Base-by-base conservation (phyloP, 148 eudicot species). In the Gaultheria prostrata region DNA sequence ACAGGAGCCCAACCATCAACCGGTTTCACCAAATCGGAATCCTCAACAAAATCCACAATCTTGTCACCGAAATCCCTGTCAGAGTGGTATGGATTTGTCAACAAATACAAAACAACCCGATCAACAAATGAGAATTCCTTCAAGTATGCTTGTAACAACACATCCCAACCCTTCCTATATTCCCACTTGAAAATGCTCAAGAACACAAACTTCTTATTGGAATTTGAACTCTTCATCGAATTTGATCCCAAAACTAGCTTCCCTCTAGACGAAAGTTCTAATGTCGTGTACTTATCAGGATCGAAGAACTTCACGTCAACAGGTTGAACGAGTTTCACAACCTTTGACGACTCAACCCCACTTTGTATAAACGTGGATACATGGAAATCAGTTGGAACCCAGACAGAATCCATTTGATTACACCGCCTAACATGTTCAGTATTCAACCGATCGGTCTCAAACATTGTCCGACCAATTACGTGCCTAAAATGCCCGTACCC, bases 171-270 rank as follows among this genome's bases (percentile, higher is more conserved):
- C 83, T 94, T 94, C 79, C 94, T 87, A 77, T 91, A 89, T 83
- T 94, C 97, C 97, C 97, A 94, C 85, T 94, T 94, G 82, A 94
- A 94, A 8, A 94, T 78, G 78, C 95, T 93, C 89, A 92, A 86
- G 88, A 90, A 94, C n/a, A 84, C 84, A 63, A 89, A 90, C 77
- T 82, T 79, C 2, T 50, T 50, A 59, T 78, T 51, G 24, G 4
- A 24, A 59, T 61, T 76, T 17, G 76, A 53, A 13, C 35, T 30
- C 72, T 65, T 74, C 28, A 11, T 45, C 1, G 75, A 28, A 10
- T 49, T 78, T 46, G 85, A 81, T n/a, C 91, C 93, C 43, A 87
- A 54, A 30, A 89, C 91, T 57, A 79, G 59, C 81, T 53, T 83
- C 70, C 88, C 86, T 73, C 30, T 21, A 3, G 80, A 80, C n/a